A percentile compares a stretch with the other conserved stretches of the same genome.
Evolutionary conservation across 2,329 filamentous ascomycete species (phyloP).

Genomic region (Fusarium mangiferae): DNA sequence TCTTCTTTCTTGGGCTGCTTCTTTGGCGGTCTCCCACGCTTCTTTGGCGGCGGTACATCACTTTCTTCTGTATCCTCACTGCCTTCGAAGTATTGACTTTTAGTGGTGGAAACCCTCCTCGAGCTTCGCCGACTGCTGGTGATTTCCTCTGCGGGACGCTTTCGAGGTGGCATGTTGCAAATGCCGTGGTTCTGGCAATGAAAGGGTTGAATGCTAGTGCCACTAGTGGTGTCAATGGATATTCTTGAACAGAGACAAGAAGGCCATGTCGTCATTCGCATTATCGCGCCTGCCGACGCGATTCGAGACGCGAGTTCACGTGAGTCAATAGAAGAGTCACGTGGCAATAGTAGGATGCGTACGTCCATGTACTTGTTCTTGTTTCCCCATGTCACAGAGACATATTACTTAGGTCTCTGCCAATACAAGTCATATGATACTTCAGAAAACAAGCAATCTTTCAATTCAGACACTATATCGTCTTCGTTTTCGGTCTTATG

Average conservation of each 20-base stretch:
- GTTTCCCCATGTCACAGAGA: not conserved
- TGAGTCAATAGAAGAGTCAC: conserved; percentile 9
- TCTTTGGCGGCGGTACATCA: conserved; percentile 46
- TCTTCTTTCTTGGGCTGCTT: conserved; percentile 35
- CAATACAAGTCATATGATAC: not conserved
- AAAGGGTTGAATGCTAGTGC: not conserved
- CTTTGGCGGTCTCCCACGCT: conserved; percentile 42
- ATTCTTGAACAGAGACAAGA: not conserved
- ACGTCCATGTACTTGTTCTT: not conserved
- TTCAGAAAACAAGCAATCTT: not conserved
- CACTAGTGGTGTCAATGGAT: not conserved
- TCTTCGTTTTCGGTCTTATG: not conserved
- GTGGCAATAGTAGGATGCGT: not conserved
- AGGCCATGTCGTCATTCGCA: conserved; percentile 41
- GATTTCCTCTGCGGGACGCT: conserved; percentile 49
- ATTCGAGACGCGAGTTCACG: conserved; percentile 43
- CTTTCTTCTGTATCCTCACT: conserved; percentile 31
- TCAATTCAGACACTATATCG: not conserved
- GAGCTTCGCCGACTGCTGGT: conserved; percentile 58
- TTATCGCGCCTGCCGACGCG: conserved; percentile 39
- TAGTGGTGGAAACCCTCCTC: conserved; percentile 57
- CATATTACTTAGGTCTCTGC: not conserved
- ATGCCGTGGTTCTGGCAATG: not conserved
- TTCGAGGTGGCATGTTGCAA: conserved; percentile 52
- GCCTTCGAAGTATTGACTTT: conserved; percentile 64